These are phyloP conservation scores for Blastobotrys muscicola DNA, from an alignment of 805 yeast species.

Conservation along the genomic window DNA sequence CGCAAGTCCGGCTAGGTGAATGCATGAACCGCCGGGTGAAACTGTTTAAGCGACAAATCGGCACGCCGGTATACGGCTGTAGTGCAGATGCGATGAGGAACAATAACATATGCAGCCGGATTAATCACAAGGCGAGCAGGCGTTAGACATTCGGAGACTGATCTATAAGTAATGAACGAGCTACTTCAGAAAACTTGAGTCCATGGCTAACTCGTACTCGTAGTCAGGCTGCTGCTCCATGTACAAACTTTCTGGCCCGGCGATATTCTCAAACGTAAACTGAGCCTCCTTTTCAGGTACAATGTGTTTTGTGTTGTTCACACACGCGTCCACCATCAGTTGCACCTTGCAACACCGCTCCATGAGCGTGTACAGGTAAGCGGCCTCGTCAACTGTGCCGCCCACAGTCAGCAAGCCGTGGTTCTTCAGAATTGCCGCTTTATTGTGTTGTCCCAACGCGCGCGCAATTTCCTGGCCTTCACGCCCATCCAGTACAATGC, in stretches of 20 bases:
- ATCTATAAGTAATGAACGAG: no score
- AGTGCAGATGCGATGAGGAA: no score
- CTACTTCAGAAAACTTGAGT: not conserved
- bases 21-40: no score
- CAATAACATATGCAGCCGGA: no score
- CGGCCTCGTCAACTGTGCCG: slow-evolving; percentile 64
- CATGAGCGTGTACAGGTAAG: slow-evolving; percentile 51
- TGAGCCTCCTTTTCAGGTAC: slow-evolving; percentile 57
- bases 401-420: slow-evolving; percentile 71
- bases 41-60: no score
- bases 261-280: slow-evolving; percentile 49
- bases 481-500: slow-evolving; percentile 59
- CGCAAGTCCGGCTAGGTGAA: no score
- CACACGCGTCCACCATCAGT: slow-evolving; percentile 49
- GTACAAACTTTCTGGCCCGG: slow-evolving; percentile 61
- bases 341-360: slow-evolving; percentile 62
- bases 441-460: slow-evolving; percentile 47
- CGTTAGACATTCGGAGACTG: no score
- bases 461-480: slow-evolving; percentile 56
- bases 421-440: slow-evolving; percentile 54
- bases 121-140: no score
- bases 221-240: slow-evolving; percentile 66
- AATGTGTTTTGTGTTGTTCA: slow-evolving; percentile 34
- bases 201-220: slow-evolving; percentile 33
- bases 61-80: no score